These are phyloP conservation scores for Cercospora zeina DNA, from an alignment of 2,329 filamentous ascomycete genomes.

Conservation along the genomic window DNA sequence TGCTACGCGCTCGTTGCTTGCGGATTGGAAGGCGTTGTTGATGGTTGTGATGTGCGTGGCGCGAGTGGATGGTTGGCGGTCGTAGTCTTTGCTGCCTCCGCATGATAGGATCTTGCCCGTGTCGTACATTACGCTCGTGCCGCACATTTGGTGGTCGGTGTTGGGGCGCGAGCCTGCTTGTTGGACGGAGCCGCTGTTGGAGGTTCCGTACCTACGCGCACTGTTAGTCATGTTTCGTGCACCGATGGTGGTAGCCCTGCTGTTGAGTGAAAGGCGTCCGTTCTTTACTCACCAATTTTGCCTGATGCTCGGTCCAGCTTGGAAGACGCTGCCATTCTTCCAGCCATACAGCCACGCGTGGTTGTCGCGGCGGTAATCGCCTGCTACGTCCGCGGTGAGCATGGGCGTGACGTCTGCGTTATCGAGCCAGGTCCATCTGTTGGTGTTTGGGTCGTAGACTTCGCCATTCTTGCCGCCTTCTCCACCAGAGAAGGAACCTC, in stretches of 20 bases:
- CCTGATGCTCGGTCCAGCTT: slow-evolving; percentile 55
- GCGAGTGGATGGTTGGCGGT: slow-evolving; percentile 46
- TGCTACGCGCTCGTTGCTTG: slow-evolving; percentile 8
- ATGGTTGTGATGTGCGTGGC: slow-evolving; percentile 54
- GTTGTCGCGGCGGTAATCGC: slow-evolving; percentile 53
- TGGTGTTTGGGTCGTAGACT: slow-evolving; percentile 50
- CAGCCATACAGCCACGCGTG: slow-evolving; percentile 58
- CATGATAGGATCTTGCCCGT: slow-evolving; percentile 58
- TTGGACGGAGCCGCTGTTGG: slow-evolving; percentile 45
- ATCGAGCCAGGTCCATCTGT: slow-evolving; percentile 55
- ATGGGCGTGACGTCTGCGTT: slow-evolving; percentile 39
- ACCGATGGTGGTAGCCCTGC: no score
- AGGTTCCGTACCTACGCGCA: slow-evolving; percentile 47
- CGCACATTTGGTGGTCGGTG: slow-evolving; percentile 56
- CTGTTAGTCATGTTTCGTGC: background rate
- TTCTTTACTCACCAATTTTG: slow-evolving; percentile 53
- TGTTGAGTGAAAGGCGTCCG: background rate
- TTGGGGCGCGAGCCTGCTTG: slow-evolving; percentile 49
- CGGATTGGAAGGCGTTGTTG: slow-evolving; percentile 22
- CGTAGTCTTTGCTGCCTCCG: slow-evolving; percentile 53
- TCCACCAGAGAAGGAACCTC: slow-evolving; percentile 48
- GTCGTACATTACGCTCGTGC: slow-evolving; percentile 60
- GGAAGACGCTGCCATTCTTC: slow-evolving; percentile 53
- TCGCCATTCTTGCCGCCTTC: slow-evolving; percentile 55
- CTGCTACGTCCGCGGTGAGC: slow-evolving; percentile 41